Conservation (phyloP, 2,329 filamentous ascomycete genomes). For the Neonectria magnoliae region DNA sequence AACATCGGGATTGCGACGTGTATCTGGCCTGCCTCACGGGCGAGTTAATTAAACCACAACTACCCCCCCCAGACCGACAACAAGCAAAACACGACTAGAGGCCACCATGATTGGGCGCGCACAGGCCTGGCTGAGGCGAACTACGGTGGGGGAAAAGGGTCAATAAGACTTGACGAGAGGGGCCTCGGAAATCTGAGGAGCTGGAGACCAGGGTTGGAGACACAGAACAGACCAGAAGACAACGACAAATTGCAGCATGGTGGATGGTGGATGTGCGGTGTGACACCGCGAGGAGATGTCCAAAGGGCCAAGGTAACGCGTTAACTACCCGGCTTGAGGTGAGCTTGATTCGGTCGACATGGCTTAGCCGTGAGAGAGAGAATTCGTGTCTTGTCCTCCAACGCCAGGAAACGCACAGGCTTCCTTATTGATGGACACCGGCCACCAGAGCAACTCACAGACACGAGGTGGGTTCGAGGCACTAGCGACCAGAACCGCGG, state of each 20-base stretch:
- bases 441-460: too few relatives aligned
- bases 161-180: conserved; percentile 23
- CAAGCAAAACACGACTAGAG: conserved; percentile 2
- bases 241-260: conserved; percentile 26
- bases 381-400: not conserved
- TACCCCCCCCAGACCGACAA: not conserved
- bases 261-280: conserved; percentile 31
- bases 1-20: conserved; percentile 2
- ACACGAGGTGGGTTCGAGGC: not conserved
- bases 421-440: too few relatives aligned
- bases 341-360: too few relatives aligned
- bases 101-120: conserved; percentile 25
- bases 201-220: conserved; percentile 19
- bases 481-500: conserved; percentile 5
- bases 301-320: not conserved
- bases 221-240: conserved; percentile 18
- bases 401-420: not conserved
- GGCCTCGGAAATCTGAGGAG: conserved; percentile 5
- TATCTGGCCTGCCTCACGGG: not conserved
- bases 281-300: conserved; percentile 23
- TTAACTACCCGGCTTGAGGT: not conserved
- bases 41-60: too few relatives aligned
- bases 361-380: not conserved
- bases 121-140: conserved; percentile 23
- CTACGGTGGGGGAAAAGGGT: conserved; percentile 27